Base-by-base conservation (phyloP, 2,329 filamentous ascomycete genomes). In the Claviceps sp. region DNA sequence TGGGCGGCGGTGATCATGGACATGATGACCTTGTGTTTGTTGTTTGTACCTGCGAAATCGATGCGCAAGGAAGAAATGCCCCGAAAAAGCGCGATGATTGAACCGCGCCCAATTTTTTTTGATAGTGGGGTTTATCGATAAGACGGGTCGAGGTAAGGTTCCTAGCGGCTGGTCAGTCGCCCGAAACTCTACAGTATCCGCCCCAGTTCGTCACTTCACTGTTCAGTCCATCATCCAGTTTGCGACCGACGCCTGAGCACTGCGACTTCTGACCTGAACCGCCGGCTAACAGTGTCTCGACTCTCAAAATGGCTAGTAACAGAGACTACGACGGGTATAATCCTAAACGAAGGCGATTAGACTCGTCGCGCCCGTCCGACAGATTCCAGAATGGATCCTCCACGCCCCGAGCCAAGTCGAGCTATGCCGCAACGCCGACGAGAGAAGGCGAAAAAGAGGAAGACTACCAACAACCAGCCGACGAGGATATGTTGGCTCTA, bases 1-100 rank as follows among this genome's bases (percentile, higher is more conserved):
- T 83, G 71, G 20, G 85, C 80, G 22, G 84, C 80, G 48, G 86
- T 87, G 57, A 88, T 87, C 85, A 88, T 89, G 60, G 84, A 84
- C 75, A 78, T 79, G 49, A 58, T 47, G 47, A n/a, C 22, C 46
- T 42, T 47, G 4, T n/a, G 1, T n/a, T 24, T n/a, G 30, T 34
- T 34, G 30, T 4, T 4, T 34, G 9, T 34, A 34, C 30, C 5
- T 41, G 11, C 9, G 42, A 22, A 45, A n/a, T 8, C 3, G 22
- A 24, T 37, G 44, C 26, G 26, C 30, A 37, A 50, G 44, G 20
- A 44, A 52, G 24, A 45, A 20, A 47, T 43, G 16, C 4, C n/a
- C 3, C 24, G 24, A 24, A 44, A 44, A 44, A 44, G 24, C 20
- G 37, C 30, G 47, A 41, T 9, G 42, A 46, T 26, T 5, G 34